Base-by-base conservation (phyloP, 164 flowering plant species). In the Piper longum region DNA sequence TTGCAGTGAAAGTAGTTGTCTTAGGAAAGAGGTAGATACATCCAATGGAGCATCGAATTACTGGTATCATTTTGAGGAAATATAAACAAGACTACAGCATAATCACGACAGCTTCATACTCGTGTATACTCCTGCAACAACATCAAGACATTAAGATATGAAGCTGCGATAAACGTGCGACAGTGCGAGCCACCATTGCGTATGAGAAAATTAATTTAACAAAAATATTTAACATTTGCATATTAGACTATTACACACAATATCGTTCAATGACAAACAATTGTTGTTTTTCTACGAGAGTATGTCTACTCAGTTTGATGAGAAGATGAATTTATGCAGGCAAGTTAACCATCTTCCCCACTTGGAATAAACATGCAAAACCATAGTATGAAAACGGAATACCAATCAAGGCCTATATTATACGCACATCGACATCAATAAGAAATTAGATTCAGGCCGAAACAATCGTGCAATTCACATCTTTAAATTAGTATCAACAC, bases 1-100 rank as follows among this genome's bases (percentile, higher is more conserved):
- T 75, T 52, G 80, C 62, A 17, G 69, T 55, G 64, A 80, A 82
- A 67, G 77, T 56, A 67, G 75, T 64, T 63, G 74, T 63, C 62
- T 75, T 77, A 61, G 86, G 85, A 73, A 82, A 57, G 61, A 81
- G 76, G 44, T 79, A 73, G 63, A 75, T 64, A 64, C 71, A 77
- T 79, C 76, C 82, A 14, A 75, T 62, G 6, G 95, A 84, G 78
- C 76, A 84, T 61, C 85, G 87, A 70, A 78, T 72, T 26, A 89
- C 81, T 43, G 88, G 84, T 42, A 83, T 77, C 96, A 88, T 88
- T 62, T 66, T 82, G 72, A 67, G 41, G n/a, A 39, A 43, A 69
- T 54, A 52, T 59, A 8, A 40, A 39, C 41, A 65, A 62, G 36
- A 63, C 45, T 62, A 66, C 7, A 69, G 61, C 54, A 64, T 64